Evolutionary conservation across 2,329 filamentous ascomycete genomes (phyloP), one percentile per base, ranked within the genome.

Genomic region (Cryphonectria carpinicola): DNA sequence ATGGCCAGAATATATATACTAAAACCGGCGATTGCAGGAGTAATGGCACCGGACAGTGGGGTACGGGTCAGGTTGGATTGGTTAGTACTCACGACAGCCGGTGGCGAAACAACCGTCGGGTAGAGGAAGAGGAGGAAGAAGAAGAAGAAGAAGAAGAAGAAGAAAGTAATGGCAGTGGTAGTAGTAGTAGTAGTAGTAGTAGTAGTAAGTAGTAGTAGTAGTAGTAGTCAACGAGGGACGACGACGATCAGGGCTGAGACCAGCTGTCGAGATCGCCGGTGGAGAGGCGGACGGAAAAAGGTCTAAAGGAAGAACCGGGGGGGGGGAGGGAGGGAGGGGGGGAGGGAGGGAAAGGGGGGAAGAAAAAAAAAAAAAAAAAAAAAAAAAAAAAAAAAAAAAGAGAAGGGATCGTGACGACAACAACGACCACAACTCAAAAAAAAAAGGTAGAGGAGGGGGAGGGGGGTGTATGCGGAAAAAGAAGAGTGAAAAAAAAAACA

Each of bases 1-100:
- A n/a, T 35, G 71, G 28, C 72, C 66, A 67, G 70, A 52, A 70
- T 72, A 70, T 72, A 63, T 61, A 64, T 28, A 28, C 67, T 64
- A 64, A 65, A 65, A 70, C 66, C 67, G 41, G 70, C 71, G 67
- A 67, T 65, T 69, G 70, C 56, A 73, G 68, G 72, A 49, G 46
- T 64, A 67, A 66, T 70, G 46, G 65, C 46, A 49, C 71, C 72
- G 71, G 70, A 70, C 68, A 70, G 73, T 74, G 73, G 73, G 73
- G 73, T 70, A 72, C 35, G 68, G 70, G 72, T 63, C 25, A 43
- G 61, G 39, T 28, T 28, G 56, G 56, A 4, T 32, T 61, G 58
- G 73, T 70, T 65, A 72, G 67, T 37, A 73, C 72, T 69, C 64
- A 71, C 68, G 56, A 69, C 65, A 61, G 39, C 56, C 56, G 64